phyloP scores from a whole-genome alignment of 306 rosid species.

The Geum urbanum region DNA sequence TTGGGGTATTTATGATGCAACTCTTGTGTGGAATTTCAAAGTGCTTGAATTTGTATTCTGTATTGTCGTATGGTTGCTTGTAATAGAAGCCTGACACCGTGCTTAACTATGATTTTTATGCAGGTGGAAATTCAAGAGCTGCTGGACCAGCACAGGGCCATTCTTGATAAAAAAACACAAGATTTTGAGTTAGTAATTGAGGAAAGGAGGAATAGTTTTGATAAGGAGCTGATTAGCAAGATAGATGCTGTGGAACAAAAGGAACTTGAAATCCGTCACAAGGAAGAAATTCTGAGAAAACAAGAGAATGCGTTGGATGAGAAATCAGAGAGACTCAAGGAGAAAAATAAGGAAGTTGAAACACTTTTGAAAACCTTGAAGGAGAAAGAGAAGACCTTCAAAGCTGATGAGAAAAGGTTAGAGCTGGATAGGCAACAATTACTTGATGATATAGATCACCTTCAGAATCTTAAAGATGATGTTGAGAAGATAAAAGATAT shows the following conservation, averaged over 20 bases:
- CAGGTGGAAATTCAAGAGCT: slow-evolving; percentile 70
- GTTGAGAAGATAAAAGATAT: slow-evolving; percentile 52
- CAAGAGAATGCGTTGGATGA: slow-evolving; percentile 60
- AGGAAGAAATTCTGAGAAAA: slow-evolving; percentile 60
- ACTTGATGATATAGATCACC: slow-evolving; percentile 47
- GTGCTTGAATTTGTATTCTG: neutral
- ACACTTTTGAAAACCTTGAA: slow-evolving; percentile 41
- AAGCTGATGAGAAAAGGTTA: slow-evolving; percentile 58
- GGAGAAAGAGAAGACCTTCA: slow-evolving; percentile 59
- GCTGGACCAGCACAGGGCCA: slow-evolving; percentile 53
- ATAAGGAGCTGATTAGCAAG: slow-evolving; percentile 49
- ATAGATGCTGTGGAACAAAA: slow-evolving; percentile 45
- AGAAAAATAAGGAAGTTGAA: slow-evolving; percentile 66
- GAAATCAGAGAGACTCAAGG: slow-evolving; percentile 74
- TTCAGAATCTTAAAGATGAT: slow-evolving; percentile 51
- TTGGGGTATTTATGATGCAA: neutral
- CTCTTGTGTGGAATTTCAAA: neutral
- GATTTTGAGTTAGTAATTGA: slow-evolving; percentile 69
- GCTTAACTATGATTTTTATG: slow-evolving; percentile 13
- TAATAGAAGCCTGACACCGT: slow-evolving; percentile 23
- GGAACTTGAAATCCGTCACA: slow-evolving; percentile 65
- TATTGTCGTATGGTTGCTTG: slow-evolving; percentile 12
- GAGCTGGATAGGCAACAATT: slow-evolving; percentile 58
- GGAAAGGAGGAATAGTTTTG: slow-evolving; percentile 41
- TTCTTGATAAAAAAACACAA: slow-evolving; percentile 43